Conservation (phyloP, 2,329 filamentous ascomycete genomes). For the Phyllosticta citribraziliensis region DNA sequence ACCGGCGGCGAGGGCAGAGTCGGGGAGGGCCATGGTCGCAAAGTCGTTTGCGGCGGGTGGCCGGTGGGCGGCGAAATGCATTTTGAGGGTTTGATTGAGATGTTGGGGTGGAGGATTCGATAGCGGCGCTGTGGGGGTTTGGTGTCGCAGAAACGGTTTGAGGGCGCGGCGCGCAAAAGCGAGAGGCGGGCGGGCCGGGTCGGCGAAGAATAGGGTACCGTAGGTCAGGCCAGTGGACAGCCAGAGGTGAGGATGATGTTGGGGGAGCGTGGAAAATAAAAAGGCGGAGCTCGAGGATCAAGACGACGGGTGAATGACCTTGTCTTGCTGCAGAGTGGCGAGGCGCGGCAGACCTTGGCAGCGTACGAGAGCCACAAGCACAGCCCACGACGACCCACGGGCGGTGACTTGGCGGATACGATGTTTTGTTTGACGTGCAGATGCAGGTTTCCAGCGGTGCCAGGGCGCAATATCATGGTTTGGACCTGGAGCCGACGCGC, state of each 20-base stretch:
- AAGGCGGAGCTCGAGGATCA: neutral
- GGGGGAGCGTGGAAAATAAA: neutral
- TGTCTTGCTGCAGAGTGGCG: neutral
- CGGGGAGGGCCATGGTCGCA: constrained; percentile 22
- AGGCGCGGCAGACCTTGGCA: neutral
- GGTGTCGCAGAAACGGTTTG: neutral
- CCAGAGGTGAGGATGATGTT: neutral
- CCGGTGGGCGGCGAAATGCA: constrained; percentile 2
- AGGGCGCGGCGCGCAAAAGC: neutral
- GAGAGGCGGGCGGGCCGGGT: neutral
- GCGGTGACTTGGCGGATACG: neutral
- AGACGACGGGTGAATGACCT: neutral
- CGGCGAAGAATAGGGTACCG: no score
- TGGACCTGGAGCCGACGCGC: no score
- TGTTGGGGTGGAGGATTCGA: constrained; percentile 33
- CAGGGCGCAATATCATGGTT: no score
- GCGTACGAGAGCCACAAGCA: neutral
- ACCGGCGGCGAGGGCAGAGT: constrained; percentile 19
- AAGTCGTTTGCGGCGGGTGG: constrained; percentile 16
- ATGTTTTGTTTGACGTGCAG: no score
- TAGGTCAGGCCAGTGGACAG: neutral
- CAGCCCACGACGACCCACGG: neutral
- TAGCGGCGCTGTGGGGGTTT: neutral
- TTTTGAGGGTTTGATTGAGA: constrained; percentile 22
- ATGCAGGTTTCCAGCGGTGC: no score